Percentiles rank a stretch among this genome's conserved stretches.
Evolutionary conservation across 1,284 basidiomycete species (phyloP).

Genomic region (Leccinum variabile): DNA sequence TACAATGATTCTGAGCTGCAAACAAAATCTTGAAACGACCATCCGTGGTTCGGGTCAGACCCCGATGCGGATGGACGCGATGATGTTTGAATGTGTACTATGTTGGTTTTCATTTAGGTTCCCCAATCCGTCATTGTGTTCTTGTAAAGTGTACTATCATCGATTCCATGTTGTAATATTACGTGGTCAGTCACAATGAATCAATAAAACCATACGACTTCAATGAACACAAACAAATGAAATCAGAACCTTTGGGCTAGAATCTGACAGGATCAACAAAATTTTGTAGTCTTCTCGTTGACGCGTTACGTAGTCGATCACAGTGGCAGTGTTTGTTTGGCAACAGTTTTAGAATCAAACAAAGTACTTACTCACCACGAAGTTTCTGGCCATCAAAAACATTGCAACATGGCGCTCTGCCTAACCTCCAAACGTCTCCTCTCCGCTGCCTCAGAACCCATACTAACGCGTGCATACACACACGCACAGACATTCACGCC

Average conservation of each 20-base stretch:
- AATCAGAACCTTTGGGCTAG: neutral
- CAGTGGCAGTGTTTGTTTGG: slow-evolving; percentile 17
- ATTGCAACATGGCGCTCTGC: slow-evolving; percentile 10
- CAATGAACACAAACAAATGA: neutral
- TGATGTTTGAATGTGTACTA: neutral
- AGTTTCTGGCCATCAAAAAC: neutral
- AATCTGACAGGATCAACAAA: neutral
- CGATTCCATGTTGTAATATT: neutral
- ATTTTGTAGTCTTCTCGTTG: neutral
- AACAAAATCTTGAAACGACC: neutral
- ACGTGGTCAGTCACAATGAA: neutral
- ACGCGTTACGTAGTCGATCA: neutral
- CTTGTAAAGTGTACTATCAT: neutral
- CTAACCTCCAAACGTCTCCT: slow-evolving; percentile 16
- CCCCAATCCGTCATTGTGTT: neutral
- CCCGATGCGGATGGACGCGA: no score
- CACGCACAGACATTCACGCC: neutral
- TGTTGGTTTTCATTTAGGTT: neutral
- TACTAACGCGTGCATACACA: neutral
- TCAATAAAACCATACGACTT: neutral
- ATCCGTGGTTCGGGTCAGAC: neutral
- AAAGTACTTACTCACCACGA: slow-evolving; percentile 3
- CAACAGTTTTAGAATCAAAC: slow-evolving; percentile 24
- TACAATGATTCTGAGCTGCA: neutral
- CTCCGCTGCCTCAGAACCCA: neutral